Percentiles rank a stretch among this genome's conserved stretches.
Conservation (phyloP, 345 rosid genomes). For the Nephelium lappaceum region DNA sequence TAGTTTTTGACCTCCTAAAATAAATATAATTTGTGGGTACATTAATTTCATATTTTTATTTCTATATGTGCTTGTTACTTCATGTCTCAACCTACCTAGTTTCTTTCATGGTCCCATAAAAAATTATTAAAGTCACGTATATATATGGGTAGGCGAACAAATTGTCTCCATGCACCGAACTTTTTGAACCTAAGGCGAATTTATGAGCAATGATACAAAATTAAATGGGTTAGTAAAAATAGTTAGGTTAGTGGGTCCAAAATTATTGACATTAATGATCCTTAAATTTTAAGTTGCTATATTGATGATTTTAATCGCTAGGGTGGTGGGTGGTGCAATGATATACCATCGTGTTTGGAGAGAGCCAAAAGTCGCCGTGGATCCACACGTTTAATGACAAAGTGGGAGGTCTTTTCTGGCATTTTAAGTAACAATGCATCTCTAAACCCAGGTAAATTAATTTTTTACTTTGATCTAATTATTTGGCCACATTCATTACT, state of each 20-base stretch:
- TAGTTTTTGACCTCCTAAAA: not conserved
- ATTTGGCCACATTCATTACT: not conserved
- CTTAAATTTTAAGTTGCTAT: not conserved
- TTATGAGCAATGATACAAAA: not conserved
- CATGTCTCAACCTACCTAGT: not conserved
- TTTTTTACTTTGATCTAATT: not conserved
- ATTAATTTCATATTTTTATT: too few relatives aligned
- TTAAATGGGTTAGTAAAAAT: not conserved
- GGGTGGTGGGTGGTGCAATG: slow-evolving; percentile 99
- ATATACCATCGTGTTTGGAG: slow-evolving; percentile 68
- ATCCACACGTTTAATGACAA: slow-evolving; percentile 74
- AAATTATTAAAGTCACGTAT: not conserved
- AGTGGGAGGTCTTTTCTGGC: slow-evolving; percentile 69
- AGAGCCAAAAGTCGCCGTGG: slow-evolving; percentile 79
- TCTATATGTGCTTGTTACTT: not conserved
- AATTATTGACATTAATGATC: slow-evolving; percentile 6
- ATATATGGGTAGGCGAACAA: not conserved
- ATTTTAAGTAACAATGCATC: slow-evolving; percentile 79
- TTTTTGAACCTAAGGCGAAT: slow-evolving; percentile 17
- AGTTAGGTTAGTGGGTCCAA: slow-evolving; percentile 24
- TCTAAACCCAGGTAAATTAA: slow-evolving; percentile 75
- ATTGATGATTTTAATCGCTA: not conserved
- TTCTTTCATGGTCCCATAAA: not conserved
- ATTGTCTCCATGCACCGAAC: not conserved
- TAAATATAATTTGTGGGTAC: not conserved